Base-by-base conservation (phyloP, 192 early-diverging fungal species). In the Coemansia sp. region DNA sequence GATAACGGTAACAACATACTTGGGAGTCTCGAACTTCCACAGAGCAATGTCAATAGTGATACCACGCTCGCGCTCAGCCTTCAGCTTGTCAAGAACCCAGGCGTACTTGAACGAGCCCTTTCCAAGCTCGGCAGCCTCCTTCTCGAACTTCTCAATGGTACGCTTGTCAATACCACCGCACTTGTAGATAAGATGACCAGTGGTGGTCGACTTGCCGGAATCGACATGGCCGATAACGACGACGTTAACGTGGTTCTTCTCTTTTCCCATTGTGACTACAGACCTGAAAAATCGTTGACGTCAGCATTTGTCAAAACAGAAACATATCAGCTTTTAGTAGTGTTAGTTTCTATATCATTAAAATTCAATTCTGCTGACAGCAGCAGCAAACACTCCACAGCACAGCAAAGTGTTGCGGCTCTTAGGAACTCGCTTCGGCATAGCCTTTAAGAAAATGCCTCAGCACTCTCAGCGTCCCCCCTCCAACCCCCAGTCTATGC, bases 91-190 rank as follows among this genome's bases (percentile, higher is more conserved):
- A 71, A 99, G 86, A 74, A 96, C 94, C 94, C 94, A 99, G 69
- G 97, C 97, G 88, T 95, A 99, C 86, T 94, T 95, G 93, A 99
- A 99, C 61, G 97, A 99, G 82, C 93, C 93, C 91, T 99, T 99
- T 84, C 97, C 97, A 70, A 96, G 89, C 78, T 97, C 94, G 83
- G 89, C 88, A 62, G 97, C 92, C 85, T 99, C 95, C 91, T 97
- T 94, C 86, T 94, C 91, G 89, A 98, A 95, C 93, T 96, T 96
- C 85, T 98, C 94, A 63, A 98, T 98, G 88, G 93, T 94, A 95
- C 94, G 94, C 90, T 96, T 93, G 86, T 94, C 91, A 83, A 98
- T 97, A 94, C 94, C 95, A 88, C 95, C 97, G 88, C 93, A 93
- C 88, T 97, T 94, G 91, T 95, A 97, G 88, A 98, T 93, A 85